Evolutionary conservation across 208 protist species (phyloP).

Genomic region (Dictyostelium gargantuum): DNA sequence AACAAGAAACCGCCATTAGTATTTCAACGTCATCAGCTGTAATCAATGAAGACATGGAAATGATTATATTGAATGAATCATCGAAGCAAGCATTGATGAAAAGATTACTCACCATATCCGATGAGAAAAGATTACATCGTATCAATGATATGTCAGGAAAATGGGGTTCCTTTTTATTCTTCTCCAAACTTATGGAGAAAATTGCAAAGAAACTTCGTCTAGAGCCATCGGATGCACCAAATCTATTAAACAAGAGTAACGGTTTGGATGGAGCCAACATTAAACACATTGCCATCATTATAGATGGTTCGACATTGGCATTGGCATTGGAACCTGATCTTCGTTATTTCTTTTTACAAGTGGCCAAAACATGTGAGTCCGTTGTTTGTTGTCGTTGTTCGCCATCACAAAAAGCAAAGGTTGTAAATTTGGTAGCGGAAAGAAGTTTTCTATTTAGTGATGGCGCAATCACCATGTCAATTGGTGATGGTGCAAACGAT

Average conservation of each 20-base stretch:
- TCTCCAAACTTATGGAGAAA: background rate
- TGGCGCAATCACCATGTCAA: slow-evolving; percentile 78
- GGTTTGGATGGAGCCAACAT: background rate
- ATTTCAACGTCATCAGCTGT: slow-evolving; percentile 81
- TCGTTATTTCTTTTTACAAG: slow-evolving; percentile 56
- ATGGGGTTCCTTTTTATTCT: background rate
- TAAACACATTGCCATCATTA: slow-evolving; percentile 85
- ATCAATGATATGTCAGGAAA: background rate
- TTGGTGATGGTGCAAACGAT: slow-evolving; percentile 89
- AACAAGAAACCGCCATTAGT: slow-evolving; percentile 90
- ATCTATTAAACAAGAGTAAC: background rate
- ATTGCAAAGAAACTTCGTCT: background rate
- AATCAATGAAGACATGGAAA: slow-evolving; percentile 69
- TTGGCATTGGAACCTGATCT: slow-evolving; percentile 23
- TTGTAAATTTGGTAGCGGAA: slow-evolving; percentile 68
- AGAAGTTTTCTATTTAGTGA: slow-evolving; percentile 32
- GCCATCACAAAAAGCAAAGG: slow-evolving; percentile 83
- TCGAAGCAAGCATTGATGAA: slow-evolving; percentile 19
- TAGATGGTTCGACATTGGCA: slow-evolving; percentile 74
- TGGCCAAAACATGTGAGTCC: slow-evolving; percentile 75
- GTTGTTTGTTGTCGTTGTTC: slow-evolving; percentile 88
- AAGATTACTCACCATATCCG: background rate
- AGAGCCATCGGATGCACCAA: slow-evolving; percentile 22
- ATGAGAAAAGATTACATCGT: background rate
- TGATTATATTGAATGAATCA: slow-evolving; percentile 36